Percentiles rank a stretch among this genome's conserved stretches.
Conservation (phyloP, 1,284 basidiomycete species). For the Apiotrichum sp. region DNA sequence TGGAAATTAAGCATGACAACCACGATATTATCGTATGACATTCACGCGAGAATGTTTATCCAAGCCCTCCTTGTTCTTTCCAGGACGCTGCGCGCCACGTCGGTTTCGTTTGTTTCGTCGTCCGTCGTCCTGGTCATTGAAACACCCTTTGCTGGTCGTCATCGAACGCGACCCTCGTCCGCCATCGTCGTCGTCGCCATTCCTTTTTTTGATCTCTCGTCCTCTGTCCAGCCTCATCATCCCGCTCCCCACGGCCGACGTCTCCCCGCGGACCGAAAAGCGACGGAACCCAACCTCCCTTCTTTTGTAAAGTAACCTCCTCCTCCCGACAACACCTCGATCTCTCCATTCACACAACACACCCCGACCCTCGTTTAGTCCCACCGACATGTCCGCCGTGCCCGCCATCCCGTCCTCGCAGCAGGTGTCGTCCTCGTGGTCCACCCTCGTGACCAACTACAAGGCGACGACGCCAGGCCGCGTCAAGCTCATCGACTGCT, state of each 20-base stretch:
- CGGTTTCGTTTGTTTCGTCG: too few relatives aligned
- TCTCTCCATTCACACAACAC: background rate
- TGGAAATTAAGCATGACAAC: too few relatives aligned
- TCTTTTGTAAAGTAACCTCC: background rate
- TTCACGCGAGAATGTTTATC: too few relatives aligned
- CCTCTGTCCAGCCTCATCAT: background rate
- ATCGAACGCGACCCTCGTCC: background rate
- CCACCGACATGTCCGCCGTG: background rate
- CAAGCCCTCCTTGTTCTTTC: too few relatives aligned
- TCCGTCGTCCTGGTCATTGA: too few relatives aligned
- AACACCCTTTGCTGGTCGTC: background rate
- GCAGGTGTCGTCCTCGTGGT: conserved; percentile 48
- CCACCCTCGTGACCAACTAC: conserved; percentile 71
- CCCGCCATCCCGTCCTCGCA: background rate
- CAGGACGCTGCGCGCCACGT: too few relatives aligned
- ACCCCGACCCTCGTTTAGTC: background rate
- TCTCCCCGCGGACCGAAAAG: background rate
- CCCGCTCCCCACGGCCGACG: background rate
- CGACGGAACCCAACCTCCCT: too few relatives aligned
- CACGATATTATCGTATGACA: too few relatives aligned
- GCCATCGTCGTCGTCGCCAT: background rate
- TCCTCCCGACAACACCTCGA: background rate
- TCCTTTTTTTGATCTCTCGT: too few relatives aligned
- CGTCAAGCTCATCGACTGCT: conserved; percentile 88
- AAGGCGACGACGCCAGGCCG: conserved; percentile 66